Conservation (phyloP, 331 rosid species). For the Phaseolus coccineus region DNA sequence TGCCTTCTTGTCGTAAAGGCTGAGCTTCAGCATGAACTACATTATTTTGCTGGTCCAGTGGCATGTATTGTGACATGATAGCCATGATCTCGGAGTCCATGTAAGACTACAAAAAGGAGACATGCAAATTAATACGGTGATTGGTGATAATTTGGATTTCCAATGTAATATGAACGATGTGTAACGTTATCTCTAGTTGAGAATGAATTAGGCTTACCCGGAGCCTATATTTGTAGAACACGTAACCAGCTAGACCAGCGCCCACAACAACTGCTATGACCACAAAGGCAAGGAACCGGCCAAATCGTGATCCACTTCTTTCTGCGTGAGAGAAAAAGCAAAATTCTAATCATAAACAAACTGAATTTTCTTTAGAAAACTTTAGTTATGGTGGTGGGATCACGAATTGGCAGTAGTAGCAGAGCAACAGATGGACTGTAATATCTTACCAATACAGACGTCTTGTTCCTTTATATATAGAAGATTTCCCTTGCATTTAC, state of each 20-base stretch:
- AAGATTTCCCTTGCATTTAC: conserved; percentile 80
- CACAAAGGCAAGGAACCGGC: conserved; percentile 59
- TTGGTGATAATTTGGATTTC: conserved; percentile 7
- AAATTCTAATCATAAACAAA: conserved; percentile 4
- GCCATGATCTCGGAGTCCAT: conserved; percentile 98
- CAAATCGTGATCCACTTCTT: conserved; percentile 67
- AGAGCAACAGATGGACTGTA: neutral
- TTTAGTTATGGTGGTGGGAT: neutral
- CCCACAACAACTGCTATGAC: conserved; percentile 68
- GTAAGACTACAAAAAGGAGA: conserved; percentile 68
- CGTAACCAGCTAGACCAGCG: conserved; percentile 70
- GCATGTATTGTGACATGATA: conserved; percentile 98
- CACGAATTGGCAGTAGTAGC: neutral
- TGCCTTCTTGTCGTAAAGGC: conserved; percentile 62
- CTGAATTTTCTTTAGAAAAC: neutral
- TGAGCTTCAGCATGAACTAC: conserved; percentile 66
- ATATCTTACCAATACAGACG: conserved; percentile 78
- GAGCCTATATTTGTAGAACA: conserved; percentile 94
- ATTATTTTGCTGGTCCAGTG: conserved; percentile 72
- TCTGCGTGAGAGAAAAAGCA: conserved; percentile 53
- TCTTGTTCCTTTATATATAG: conserved; percentile 82
- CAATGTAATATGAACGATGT: conserved; percentile 3
- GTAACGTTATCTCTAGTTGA: conserved; percentile 11
- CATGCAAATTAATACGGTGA: neutral
- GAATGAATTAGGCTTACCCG: conserved; percentile 62